Base-by-base conservation (phyloP, 2,329 filamentous ascomycete species). In the Colletotrichum tropicicola region DNA sequence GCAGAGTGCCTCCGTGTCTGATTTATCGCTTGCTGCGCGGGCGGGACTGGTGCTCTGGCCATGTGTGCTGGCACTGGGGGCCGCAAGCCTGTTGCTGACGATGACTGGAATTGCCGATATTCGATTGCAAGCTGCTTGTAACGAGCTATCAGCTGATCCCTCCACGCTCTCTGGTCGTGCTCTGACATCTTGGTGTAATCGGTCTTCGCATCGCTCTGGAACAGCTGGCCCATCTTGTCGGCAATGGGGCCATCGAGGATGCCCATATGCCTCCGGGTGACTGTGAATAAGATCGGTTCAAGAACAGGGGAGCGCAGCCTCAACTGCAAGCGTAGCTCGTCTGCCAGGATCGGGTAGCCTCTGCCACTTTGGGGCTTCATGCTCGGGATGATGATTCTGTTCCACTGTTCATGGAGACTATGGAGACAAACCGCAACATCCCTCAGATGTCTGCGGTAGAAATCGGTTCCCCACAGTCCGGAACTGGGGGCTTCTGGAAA, bases 271-370 rank as follows among this genome's bases (percentile, higher is more conserved):
- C 85, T 81, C 49, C 83, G 72, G 10, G 80, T 78, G 5, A 83
- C 79, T 25, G 80, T 81, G 69, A 89, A 90, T 3, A 88, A 74
- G 27, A 88, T 82, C 1, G 73, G 74, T 68, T 88, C 85, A 6
- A 91, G 74, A 1, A 82, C 78, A 0, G 77, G 71, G 0, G 88
- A 91, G 7, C 71, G 72, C 12, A 90, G 72, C 6, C 73, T 71
- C 35, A 91, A 78, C 12, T 74, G 69, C n/a, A 73, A 71, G 5
- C 80, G 72, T 27, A 91, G 74, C 69, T 91, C 89, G 56, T 82
- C 79, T 32, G 86, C 80, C n/a, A 89, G 74, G 5, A 88, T 84
- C 4, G 88, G 88, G 68, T 82, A 85, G 2, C 74, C 73, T 41
- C 81, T 76, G 19, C 47, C 62, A 6, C 23, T 32, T 9, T 30